Evolutionary conservation across 371 early-diverging fungal species (phyloP).

Genomic region (Actinomucor elegans): DNA sequence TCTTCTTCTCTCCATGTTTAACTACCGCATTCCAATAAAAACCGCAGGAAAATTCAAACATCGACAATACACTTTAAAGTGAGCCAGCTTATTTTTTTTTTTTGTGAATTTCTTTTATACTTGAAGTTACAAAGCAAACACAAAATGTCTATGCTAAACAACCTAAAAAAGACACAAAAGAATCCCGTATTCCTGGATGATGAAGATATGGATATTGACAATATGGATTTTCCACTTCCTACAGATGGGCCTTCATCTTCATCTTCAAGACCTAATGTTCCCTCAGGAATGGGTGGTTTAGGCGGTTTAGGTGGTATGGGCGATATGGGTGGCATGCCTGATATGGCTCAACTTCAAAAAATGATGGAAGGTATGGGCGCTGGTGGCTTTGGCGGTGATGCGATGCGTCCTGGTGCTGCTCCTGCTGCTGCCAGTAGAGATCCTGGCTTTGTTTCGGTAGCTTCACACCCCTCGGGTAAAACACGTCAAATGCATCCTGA

Average conservation of each 20-base stretch:
- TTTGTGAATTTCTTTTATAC: too few species aligned
- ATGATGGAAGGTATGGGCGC: constrained; percentile 24
- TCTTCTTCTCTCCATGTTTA: background rate
- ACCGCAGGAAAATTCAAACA: too few species aligned
- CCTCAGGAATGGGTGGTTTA: constrained; percentile 10
- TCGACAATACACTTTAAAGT: too few species aligned
- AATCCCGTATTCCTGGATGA: constrained; percentile 46
- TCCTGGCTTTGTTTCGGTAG: constrained; percentile 26
- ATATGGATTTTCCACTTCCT: constrained; percentile 70
- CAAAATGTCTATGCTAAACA: constrained; percentile 46
- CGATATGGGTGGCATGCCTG: constrained; percentile 28
- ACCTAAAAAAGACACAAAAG: constrained; percentile 42
- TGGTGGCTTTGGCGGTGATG: constrained; percentile 10
- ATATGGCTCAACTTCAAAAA: constrained; percentile 32
- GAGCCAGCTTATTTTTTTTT: background rate
- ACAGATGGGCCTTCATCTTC: constrained; percentile 22
- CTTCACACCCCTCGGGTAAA: constrained; percentile 32
- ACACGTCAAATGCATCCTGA: constrained; percentile 37
- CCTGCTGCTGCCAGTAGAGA: constrained; percentile 1
- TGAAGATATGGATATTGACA: constrained; percentile 61
- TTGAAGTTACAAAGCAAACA: too few species aligned
- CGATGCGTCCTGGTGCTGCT: constrained; percentile 1
- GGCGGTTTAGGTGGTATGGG: constrained; percentile 8
- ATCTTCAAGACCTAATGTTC: background rate
- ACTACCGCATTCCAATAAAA: background rate